Conservation (phyloP, 2,329 filamentous ascomycete species). For the Monosporascus sp. region DNA sequence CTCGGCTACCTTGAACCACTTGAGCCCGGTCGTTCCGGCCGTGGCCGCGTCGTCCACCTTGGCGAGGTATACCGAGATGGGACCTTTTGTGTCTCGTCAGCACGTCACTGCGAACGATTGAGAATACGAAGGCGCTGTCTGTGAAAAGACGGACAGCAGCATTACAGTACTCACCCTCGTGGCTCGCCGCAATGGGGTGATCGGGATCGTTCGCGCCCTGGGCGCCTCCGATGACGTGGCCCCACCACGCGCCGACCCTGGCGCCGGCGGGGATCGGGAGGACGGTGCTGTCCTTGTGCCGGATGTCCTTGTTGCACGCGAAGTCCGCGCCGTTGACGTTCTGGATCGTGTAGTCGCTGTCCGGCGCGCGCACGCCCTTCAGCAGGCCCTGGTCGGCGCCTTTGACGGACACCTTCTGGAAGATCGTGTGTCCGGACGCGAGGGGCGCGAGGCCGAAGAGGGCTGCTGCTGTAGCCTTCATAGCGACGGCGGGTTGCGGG, state of each 20-base stretch:
- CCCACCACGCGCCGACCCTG: slow-evolving; percentile 42
- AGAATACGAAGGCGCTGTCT: slow-evolving; percentile 1
- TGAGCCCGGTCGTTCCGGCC: slow-evolving; percentile 29
- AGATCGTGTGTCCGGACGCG: slow-evolving; percentile 13
- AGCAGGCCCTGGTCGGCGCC: slow-evolving; percentile 44
- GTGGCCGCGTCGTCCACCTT: slow-evolving; percentile 42
- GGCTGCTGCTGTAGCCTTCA: slow-evolving; percentile 12
- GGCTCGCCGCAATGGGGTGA: slow-evolving; percentile 42
- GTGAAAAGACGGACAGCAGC: slow-evolving; percentile 3
- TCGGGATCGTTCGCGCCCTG: slow-evolving; percentile 39
- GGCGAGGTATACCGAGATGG: slow-evolving; percentile 43
- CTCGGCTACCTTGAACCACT: slow-evolving; percentile 50
- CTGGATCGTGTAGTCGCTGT: slow-evolving; percentile 44
- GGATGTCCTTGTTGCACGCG: slow-evolving; percentile 40
- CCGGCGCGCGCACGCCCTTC: slow-evolving; percentile 43
- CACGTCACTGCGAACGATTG: background rate
- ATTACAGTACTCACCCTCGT: slow-evolving; percentile 33
- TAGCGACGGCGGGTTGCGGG: background rate
- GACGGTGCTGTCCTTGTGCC: slow-evolving; percentile 31
- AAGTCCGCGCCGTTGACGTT: slow-evolving; percentile 41
- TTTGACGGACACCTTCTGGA: slow-evolving; percentile 38
- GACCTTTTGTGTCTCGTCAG: slow-evolving; percentile 26
- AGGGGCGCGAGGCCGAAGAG: slow-evolving; percentile 10
- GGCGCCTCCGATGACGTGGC: slow-evolving; percentile 45
- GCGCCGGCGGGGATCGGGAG: slow-evolving; percentile 43